Evolutionary conservation across 148 eudicot genomes (phyloP), one percentile per base, ranked within the genome.

Genomic region (Silene latifolia): DNA sequence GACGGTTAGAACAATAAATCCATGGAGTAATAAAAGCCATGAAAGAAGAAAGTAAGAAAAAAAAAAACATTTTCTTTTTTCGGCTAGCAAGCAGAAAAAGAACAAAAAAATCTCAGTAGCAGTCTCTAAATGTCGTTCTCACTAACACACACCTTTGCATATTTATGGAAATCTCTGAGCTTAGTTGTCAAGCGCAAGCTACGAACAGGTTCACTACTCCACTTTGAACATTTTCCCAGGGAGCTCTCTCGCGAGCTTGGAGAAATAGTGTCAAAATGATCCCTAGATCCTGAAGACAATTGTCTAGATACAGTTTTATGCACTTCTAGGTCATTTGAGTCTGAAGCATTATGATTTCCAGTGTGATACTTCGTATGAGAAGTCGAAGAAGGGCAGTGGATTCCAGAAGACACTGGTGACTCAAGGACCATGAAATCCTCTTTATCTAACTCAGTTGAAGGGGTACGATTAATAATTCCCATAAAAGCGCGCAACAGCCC

Each of bases 151-250:
- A 96, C 98, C 99, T 96, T 96, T 1, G 99, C 99, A 85, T 79
- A 90, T 83, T 87, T 92, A 79, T 90, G 93, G 82, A 96, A 90
- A 84, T 96, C 99, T 7, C 99, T 96, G 54, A 96, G 91, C 85
- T 89, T 96, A 77, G 92, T 71, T 24, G 99, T 92, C 87, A 96
- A 71, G 53, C 97, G 90, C 86, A 90, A 81, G 85, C 88, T 85
- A 74, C 87, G 90, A 39, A 86, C 86, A 71, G 93, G 83, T 69
- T 95, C 99, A 48, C 85, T 85, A 77, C 88, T 87, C 75, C 98
- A 89, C 75, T 77, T 96, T 72, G 78, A 66, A 17, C 44, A 72
- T 81, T 87, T 96, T 78, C 94, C 98, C 60, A 81, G 89, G 75
- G 85, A 88, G 79, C 85, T 78, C 74, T 94, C 98, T 58, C 92